Conservation (phyloP, 2,329 filamentous ascomycete species). For the Aspergillus persii region DNA sequence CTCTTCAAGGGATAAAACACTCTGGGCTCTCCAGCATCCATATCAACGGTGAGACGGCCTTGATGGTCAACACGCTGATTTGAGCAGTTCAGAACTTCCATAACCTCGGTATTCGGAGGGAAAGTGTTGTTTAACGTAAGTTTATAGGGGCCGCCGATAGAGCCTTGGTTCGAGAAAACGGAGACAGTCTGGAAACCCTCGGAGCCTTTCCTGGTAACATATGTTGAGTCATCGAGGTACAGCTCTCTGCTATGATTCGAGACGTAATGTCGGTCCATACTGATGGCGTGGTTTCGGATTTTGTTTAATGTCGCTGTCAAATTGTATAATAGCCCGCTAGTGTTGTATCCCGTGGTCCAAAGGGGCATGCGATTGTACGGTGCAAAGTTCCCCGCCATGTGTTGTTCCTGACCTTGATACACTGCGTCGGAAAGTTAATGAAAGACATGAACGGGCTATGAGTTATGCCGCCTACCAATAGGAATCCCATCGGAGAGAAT, state of each 20-base stretch:
- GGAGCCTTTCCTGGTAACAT: slow-evolving; percentile 46
- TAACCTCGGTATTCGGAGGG: not conserved
- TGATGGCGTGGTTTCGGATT: not conserved
- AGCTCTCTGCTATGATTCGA: slow-evolving; percentile 39
- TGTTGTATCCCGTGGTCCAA: slow-evolving; percentile 47
- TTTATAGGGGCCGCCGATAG: not conserved
- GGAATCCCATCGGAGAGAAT: not conserved
- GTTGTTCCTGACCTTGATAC: slow-evolving; percentile 65
- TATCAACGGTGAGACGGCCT: not conserved
- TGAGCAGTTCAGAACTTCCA: not conserved
- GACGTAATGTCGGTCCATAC: slow-evolving; percentile 29
- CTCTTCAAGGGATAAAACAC: not conserved
- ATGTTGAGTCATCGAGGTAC: slow-evolving; percentile 39
- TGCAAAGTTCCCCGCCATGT: slow-evolving; percentile 48
- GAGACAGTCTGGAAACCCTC: slow-evolving; percentile 15
- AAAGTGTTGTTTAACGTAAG: not conserved
- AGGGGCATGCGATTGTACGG: slow-evolving; percentile 55
- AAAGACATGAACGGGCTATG: not conserved
- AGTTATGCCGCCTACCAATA: not conserved
- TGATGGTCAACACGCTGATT: not conserved
- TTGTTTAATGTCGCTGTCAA: slow-evolving; percentile 7
- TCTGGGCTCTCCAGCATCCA: not conserved
- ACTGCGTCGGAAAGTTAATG: slow-evolving; percentile 52
- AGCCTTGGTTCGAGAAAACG: not conserved
- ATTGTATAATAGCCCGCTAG: slow-evolving; percentile 36